phyloP scores from a whole-genome alignment of 306 rosid genomes.

The Alnus glutinosa region DNA sequence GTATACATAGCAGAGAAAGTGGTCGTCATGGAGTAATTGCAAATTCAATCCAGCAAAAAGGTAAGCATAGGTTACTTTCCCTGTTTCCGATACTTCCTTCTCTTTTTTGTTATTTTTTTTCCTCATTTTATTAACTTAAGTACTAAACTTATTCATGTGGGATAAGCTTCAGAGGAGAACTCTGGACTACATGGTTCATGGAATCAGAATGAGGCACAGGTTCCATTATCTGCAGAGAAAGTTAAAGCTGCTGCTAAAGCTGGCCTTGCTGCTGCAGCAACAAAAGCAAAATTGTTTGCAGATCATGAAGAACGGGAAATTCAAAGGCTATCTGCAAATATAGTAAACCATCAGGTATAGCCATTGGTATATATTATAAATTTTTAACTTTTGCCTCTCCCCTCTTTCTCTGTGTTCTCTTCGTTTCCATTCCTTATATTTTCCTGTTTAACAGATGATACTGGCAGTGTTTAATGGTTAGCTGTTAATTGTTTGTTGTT shows the following conservation, averaged over 20 bases:
- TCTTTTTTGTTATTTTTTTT: slow-evolving; percentile 22
- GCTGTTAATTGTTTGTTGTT: neutral
- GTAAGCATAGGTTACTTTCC: slow-evolving; percentile 43
- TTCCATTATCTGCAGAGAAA: slow-evolving; percentile 66
- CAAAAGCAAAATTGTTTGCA: slow-evolving; percentile 91
- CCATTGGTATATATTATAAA: neutral
- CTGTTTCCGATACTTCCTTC: slow-evolving; percentile 10
- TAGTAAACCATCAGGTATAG: slow-evolving; percentile 88
- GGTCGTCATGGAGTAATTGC: slow-evolving; percentile 58
- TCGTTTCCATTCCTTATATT: slow-evolving; percentile 1
- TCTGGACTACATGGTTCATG: slow-evolving; percentile 52
- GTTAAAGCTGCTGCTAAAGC: slow-evolving; percentile 88
- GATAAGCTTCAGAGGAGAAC: slow-evolving; percentile 58
- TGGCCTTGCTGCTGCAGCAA: slow-evolving; percentile 97
- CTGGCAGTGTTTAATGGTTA: neutral
- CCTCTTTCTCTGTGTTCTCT: slow-evolving; percentile 17
- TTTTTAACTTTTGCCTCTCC: slow-evolving; percentile 8
- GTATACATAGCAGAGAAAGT: slow-evolving; percentile 51
- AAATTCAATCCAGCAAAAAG: slow-evolving; percentile 63
- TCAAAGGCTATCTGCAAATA: slow-evolving; percentile 95
- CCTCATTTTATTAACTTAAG: neutral
- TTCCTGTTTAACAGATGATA: neutral
- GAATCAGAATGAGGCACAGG: slow-evolving; percentile 59
- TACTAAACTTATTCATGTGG: slow-evolving; percentile 24
- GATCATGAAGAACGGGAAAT: slow-evolving; percentile 99